Percentiles rank a stretch among this genome's conserved stretches.
These are phyloP conservation scores for Penicillium pulvis DNA, from an alignment of 495 filamentous ascomycete species.

Conservation along the genomic window DNA sequence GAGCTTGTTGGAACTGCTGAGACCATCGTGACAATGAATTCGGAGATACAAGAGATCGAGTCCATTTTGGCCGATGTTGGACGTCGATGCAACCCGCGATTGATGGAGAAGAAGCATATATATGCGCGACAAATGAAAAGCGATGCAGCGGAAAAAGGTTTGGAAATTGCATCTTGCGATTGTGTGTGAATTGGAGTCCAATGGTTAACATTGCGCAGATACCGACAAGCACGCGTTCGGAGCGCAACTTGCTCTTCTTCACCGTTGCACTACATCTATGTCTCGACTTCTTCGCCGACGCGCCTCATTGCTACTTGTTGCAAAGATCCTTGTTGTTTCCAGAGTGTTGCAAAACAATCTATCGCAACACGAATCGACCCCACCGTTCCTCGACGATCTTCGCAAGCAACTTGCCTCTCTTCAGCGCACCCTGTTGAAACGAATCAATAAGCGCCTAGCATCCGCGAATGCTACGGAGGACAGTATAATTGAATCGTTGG, in stretches of 20 bases:
- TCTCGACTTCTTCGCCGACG: constrained; percentile 59
- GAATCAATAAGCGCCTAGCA: constrained; percentile 68
- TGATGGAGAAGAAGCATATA: constrained; percentile 66
- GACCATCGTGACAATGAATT: constrained; percentile 85
- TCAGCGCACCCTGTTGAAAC: constrained; percentile 60
- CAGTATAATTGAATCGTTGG: constrained; percentile 68
- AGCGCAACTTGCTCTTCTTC: constrained; percentile 63
- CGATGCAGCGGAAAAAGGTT: constrained; percentile 49
- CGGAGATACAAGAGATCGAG: constrained; percentile 74
- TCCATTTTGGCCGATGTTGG: constrained; percentile 69
- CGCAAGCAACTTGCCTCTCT: constrained; percentile 62
- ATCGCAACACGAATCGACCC: constrained; percentile 49
- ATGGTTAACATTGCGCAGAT: constrained; percentile 42
- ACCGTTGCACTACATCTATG: constrained; percentile 57
- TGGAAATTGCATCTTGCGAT: constrained; percentile 3
- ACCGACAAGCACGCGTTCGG: constrained; percentile 56
- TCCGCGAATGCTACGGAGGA: constrained; percentile 49
- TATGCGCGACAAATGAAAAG: constrained; percentile 63
- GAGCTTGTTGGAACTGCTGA: constrained; percentile 92
- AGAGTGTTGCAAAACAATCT: constrained; percentile 70
- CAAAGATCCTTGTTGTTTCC: constrained; percentile 80
- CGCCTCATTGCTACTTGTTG: constrained; percentile 64
- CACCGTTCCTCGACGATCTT: constrained; percentile 61
- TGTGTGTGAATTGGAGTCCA: constrained; percentile 5
- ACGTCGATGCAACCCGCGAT: constrained; percentile 70